A percentile compares a stretch with the other conserved stretches of the same genome.
Conservation (phyloP, 495 filamentous ascomycete species). For the Daldinia loculata region DNA sequence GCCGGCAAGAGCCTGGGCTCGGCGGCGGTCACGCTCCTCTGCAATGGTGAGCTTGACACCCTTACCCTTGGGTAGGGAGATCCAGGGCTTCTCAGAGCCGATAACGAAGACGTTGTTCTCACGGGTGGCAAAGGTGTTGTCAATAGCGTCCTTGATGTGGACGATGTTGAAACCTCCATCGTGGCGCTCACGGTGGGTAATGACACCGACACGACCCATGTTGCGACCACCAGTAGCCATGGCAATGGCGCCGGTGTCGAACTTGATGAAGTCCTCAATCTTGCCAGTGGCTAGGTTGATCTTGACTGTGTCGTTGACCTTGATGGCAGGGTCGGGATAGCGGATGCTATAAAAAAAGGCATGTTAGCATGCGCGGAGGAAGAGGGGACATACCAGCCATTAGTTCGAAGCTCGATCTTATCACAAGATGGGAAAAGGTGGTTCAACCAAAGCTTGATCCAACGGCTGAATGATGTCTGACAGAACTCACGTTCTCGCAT, state of each 20-base stretch:
- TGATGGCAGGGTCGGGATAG: constrained; percentile 96
- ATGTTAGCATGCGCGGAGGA: constrained; percentile 53
- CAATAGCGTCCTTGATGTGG: constrained; percentile 99
- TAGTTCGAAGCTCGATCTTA: constrained; percentile 46
- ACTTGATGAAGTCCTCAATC: constrained; percentile 93
- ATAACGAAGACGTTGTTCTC: constrained; percentile 99
- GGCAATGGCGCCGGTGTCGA: constrained; percentile 95
- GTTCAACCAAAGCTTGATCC: constrained; percentile 95
- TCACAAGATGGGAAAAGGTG: constrained; percentile 44
- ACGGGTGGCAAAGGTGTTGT: constrained; percentile 99
- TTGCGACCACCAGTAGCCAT: constrained; percentile 99
- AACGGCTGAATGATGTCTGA: constrained; percentile 98
- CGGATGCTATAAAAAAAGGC: constrained; percentile 75
- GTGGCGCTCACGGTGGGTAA: constrained; percentile 99
- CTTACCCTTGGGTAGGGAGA: constrained; percentile 98
- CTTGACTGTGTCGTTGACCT: constrained; percentile 99
- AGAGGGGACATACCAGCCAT: constrained; percentile 59
- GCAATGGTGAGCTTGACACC: constrained; percentile 99
- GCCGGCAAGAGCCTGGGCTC: constrained; percentile 76
- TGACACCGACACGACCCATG: constrained; percentile 99
- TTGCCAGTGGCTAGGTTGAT: constrained; percentile 96
- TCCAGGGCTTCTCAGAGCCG: constrained; percentile 96
- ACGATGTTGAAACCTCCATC: constrained; percentile 99
- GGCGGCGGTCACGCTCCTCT: constrained; percentile 96
- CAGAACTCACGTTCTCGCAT: constrained; percentile 99